Evolutionary conservation across 2,329 filamentous ascomycete genomes (phyloP).

Genomic region (Myriosclerotinia scirpicola): DNA sequence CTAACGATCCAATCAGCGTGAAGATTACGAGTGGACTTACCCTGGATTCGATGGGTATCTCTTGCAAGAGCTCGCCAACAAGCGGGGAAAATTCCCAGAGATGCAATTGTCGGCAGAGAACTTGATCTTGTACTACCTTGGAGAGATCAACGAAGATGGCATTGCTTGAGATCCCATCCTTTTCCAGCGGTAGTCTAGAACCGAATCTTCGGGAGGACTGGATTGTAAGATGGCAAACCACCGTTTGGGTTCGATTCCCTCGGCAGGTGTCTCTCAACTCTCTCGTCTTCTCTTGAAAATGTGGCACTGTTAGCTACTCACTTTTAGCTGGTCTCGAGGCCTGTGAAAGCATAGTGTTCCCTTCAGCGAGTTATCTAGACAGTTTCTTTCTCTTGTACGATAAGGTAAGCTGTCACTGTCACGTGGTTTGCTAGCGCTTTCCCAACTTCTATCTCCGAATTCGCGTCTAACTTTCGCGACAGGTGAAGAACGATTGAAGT

Average conservation of each 20-base stretch:
- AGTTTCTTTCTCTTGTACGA: neutral
- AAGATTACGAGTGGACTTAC: conserved; percentile 17
- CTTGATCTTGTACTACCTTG: neutral
- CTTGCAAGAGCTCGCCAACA: neutral
- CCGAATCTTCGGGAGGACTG: neutral
- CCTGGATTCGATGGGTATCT: conserved; percentile 16
- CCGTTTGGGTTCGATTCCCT: neutral
- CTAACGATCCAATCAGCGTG: conserved; percentile 1
- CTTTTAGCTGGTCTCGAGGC: neutral
- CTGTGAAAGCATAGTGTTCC: neutral
- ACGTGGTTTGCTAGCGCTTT: conserved; percentile 11
- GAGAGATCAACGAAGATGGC: neutral
- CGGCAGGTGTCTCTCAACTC: neutral
- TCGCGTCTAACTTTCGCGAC: conserved; percentile 15
- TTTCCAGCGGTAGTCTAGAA: neutral
- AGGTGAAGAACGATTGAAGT: conserved; percentile 4
- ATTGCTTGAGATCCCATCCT: conserved; percentile 15
- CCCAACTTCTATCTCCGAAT: conserved; percentile 11
- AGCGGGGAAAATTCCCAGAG: neutral
- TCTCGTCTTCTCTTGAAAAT: neutral
- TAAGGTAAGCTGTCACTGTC: neutral
- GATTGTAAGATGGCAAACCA: neutral
- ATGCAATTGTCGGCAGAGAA: neutral
- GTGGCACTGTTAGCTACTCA: neutral
- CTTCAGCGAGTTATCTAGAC: neutral